Base-by-base conservation (phyloP, 2,329 filamentous ascomycete genomes). In the Diaporthe nobilis region DNA sequence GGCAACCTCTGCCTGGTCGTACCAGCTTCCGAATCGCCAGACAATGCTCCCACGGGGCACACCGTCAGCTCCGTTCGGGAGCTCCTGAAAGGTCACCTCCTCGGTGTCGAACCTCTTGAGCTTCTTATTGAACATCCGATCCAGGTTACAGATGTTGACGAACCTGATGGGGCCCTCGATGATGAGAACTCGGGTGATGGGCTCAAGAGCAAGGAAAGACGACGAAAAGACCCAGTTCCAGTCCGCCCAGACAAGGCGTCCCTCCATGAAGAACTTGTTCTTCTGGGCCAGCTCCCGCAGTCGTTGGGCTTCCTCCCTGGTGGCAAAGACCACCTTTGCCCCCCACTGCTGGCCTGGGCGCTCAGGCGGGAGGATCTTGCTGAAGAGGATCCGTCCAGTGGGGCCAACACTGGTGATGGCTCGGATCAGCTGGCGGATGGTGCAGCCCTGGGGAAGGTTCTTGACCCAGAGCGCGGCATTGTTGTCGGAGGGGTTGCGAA, bases 21-120 rank as follows among this genome's bases (percentile, higher is more conserved):
- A 73, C 71, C 71, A 73, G 58, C 71, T 65, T 22, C 71, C 71
- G 2, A 73, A 73, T 12, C 71, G 34, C 71, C 71, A 73, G 22
- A 73, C 20, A 13, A 53, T 47, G 25, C 34, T 39, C 51, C n/a
- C n/a, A 4, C 37, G 37, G 31, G 20, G 44, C 28, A 25, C 13
- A 15, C 15, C 12, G 15, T 47, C 28, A 53, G 17, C 10, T 9
- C 20, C 17, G 12, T 15, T 20, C 9, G 31, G 31, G 22, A 12
- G n/a, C 47, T 28, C 65, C 7, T 28, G 4, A 9, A 39, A 34
- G 9, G n/a, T 9, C 31, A 70, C 65, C 22, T 70, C 31, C 31
- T 70, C 65, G 3, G 47, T 55, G 2, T 70, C 47, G 47, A 55
- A 22, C 22, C 22, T 42, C 15, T 4, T 39, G 10, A 70, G n/a